Evolutionary conservation across 768 basidiomycete species (phyloP).

Genomic region (Solioccasus polychromus): DNA sequence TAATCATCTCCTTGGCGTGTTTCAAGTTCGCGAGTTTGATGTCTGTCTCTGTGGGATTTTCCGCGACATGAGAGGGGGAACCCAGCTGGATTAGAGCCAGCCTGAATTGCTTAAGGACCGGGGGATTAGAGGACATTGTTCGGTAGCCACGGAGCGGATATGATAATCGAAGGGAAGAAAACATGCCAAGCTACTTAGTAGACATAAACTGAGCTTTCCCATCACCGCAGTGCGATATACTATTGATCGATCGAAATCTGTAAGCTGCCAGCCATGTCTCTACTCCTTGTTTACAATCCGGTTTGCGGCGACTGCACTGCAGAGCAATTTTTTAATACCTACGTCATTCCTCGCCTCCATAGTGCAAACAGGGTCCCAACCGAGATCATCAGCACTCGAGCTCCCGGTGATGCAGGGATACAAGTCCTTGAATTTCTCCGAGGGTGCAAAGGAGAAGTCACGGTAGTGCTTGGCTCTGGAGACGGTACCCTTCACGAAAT

Average conservation of each 20-base stretch:
- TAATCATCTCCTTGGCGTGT: constrained; percentile 78
- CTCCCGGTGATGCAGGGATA: constrained; percentile 52
- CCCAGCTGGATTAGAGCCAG: constrained; percentile 91
- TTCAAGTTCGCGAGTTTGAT: constrained; percentile 72
- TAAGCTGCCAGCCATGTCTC: constrained; percentile 34
- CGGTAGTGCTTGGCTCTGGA: constrained; percentile 71
- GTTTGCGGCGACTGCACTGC: constrained; percentile 62
- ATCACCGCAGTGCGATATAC: not conserved
- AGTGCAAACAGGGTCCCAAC: constrained; percentile 31
- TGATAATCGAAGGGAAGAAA: constrained; percentile 11
- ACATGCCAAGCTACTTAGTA: constrained; percentile 14
- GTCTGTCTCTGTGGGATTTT: constrained; percentile 28
- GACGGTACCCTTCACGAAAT: constrained; percentile 94
- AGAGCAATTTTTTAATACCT: constrained; percentile 49
- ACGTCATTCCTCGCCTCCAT: constrained; percentile 63
- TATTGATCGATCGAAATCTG: not conserved
- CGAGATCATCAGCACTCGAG: constrained; percentile 47
- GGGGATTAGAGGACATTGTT: constrained; percentile 32
- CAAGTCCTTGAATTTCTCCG: constrained; percentile 42
- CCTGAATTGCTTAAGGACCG: constrained; percentile 65
- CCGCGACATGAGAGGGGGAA: constrained; percentile 45
- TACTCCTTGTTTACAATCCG: constrained; percentile 76
- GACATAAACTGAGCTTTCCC: too few species aligned
- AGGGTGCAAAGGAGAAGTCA: constrained; percentile 31
- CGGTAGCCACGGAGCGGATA: constrained; percentile 2